Conservation (phyloP, 1,139 yeast species). For the Yamadazyma sp. region DNA sequence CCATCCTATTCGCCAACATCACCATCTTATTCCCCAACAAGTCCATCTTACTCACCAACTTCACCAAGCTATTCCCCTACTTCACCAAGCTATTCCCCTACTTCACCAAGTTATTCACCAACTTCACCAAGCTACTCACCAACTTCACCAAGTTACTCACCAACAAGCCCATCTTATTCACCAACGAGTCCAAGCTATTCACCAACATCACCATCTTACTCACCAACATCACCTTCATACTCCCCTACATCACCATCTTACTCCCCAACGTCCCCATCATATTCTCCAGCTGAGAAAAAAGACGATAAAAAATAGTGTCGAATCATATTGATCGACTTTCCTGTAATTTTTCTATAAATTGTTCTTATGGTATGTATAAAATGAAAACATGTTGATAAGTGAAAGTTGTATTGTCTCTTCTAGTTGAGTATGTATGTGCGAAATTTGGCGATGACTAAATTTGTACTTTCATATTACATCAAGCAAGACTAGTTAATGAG, state of each 20-base stretch:
- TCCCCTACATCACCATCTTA: slow-evolving; percentile 67
- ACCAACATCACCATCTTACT: slow-evolving; percentile 74
- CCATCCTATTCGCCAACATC: slow-evolving; percentile 57
- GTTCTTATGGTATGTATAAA: slow-evolving; percentile 4
- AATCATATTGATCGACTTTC: neutral
- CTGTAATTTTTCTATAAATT: slow-evolving; percentile 5
- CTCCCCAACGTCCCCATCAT: slow-evolving; percentile 61
- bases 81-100: slow-evolving; percentile 55
- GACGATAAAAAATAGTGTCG: slow-evolving; percentile 6
- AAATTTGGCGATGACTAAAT: slow-evolving; percentile 1
- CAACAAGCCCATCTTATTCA: slow-evolving; percentile 72
- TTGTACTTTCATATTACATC: neutral
- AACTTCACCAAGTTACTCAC: slow-evolving; percentile 68
- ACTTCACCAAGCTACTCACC: slow-evolving; percentile 74
- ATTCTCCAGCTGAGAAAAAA: slow-evolving; percentile 39
- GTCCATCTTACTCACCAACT: slow-evolving; percentile 61
- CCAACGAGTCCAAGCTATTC: slow-evolving; percentile 71
- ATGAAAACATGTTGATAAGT: slow-evolving; percentile 3
- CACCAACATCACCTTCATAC: slow-evolving; percentile 81
- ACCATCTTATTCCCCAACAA: slow-evolving; percentile 63
- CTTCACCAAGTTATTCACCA: slow-evolving; percentile 74
- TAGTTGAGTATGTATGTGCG: neutral
- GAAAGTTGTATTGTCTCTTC: no score
- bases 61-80: slow-evolving; percentile 71
- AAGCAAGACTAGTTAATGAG: neutral